Conservation (phyloP, 805 yeast species). For the Saturnispora dispora region DNA sequence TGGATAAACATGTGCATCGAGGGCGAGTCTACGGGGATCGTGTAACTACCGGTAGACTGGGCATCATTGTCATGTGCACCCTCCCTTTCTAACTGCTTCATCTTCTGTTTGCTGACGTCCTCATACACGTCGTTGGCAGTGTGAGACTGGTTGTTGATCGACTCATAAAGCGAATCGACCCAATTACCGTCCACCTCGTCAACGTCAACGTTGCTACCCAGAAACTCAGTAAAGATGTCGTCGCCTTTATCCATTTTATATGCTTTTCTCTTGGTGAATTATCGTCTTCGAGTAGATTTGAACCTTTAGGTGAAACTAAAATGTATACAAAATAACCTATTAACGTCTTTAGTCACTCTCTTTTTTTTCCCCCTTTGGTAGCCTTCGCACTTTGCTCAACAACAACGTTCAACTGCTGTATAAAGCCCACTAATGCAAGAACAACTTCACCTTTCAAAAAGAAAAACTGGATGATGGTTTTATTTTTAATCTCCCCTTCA, state of each 20-base stretch:
- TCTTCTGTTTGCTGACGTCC: slow-evolving; percentile 4
- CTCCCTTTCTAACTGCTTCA: neutral
- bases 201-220: slow-evolving; percentile 1
- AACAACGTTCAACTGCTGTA: neutral
- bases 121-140: slow-evolving; percentile 1
- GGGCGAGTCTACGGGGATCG: slow-evolving; percentile 17
- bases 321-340: neutral
- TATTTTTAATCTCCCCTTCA: slow-evolving; percentile 2
- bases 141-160: slow-evolving; percentile 1
- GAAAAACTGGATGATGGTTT: slow-evolving; percentile 1
- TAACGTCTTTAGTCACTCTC: neutral
- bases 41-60: slow-evolving; percentile 10
- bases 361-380: neutral
- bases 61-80: neutral
- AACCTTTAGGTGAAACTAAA: neutral
- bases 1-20: slow-evolving; percentile 13
- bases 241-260: slow-evolving; percentile 4
- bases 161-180: slow-evolving; percentile 9
- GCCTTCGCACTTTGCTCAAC: neutral
- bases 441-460: neutral
- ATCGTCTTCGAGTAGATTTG: too few species aligned
- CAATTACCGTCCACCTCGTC: neutral
- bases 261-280: neutral
- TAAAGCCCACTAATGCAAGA: neutral
- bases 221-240: slow-evolving; percentile 11